phyloP scores from a whole-genome alignment of 2,329 filamentous ascomycete genomes.

The Hyphodiscus sp. region DNA sequence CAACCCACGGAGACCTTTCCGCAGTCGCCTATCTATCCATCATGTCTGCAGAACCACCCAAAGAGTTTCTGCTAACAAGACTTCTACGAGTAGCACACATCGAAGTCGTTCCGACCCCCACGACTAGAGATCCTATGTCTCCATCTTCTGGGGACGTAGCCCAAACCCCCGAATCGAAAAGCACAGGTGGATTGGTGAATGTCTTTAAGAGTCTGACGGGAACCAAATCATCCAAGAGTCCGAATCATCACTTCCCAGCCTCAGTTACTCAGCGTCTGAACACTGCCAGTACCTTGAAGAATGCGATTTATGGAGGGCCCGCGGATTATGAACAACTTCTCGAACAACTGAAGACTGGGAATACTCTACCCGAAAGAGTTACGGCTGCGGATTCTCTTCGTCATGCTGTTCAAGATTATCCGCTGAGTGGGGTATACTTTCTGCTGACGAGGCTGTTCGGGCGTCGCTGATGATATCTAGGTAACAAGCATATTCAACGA shows the following conservation, averaged over 20 bases:
- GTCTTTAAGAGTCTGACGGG: conserved; percentile 56
- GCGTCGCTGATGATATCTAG: conserved; percentile 6
- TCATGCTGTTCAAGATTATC: conserved; percentile 50
- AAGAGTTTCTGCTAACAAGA: background rate
- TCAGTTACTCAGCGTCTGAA: conserved; percentile 37
- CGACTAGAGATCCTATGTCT: conserved; percentile 44
- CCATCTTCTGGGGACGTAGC: conserved; percentile 51
- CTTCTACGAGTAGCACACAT: background rate
- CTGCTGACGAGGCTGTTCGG: background rate
- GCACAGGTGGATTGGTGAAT: conserved; percentile 50
- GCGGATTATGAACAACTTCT: conserved; percentile 48
- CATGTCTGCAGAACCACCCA: background rate
- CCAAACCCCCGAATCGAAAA: conserved; percentile 49
- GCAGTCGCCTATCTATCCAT: background rate
- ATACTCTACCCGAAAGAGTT: conserved; percentile 44
- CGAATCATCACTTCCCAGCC: conserved; percentile 33
- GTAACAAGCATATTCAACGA: conserved; percentile 52
- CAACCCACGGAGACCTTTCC: background rate
- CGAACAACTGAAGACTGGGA: conserved; percentile 47
- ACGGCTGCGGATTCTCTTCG: conserved; percentile 52
- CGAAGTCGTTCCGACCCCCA: background rate
- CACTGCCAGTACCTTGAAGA: conserved; percentile 33
- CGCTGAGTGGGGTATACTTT: conserved; percentile 35
- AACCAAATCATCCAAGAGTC: conserved; percentile 46
- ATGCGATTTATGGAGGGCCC: conserved; percentile 37